These are phyloP conservation scores for Acer saccharum DNA, from an alignment of 345 rosid species.

Conservation along the genomic window DNA sequence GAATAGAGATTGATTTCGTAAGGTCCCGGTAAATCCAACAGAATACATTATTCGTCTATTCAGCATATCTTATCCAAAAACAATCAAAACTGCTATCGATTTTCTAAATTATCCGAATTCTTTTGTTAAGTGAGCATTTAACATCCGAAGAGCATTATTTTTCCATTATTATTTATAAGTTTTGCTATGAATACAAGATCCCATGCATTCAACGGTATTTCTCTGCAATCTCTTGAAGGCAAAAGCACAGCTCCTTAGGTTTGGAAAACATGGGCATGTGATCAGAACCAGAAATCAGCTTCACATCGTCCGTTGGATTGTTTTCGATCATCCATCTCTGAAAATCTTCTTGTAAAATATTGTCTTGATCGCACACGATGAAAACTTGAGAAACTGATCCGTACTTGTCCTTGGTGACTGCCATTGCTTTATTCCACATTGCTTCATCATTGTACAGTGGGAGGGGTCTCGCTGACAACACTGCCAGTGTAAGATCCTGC, in stretches of 20 bases:
- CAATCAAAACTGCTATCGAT: too few species aligned
- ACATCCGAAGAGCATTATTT: too few species aligned
- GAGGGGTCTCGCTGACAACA: slow-evolving; percentile 26
- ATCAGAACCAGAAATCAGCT: slow-evolving; percentile 39
- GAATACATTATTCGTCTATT: too few species aligned
- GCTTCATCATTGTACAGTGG: slow-evolving; percentile 6
- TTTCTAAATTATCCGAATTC: too few species aligned
- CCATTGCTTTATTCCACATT: too few species aligned
- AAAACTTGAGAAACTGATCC: slow-evolving; percentile 35
- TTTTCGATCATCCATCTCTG: slow-evolving; percentile 42
- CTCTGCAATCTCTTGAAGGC: slow-evolving; percentile 30
- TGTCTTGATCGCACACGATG: slow-evolving; percentile 36
- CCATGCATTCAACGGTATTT: slow-evolving; percentile 13
- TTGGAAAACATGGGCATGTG: slow-evolving; percentile 50
- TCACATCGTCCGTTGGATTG: slow-evolving; percentile 35
- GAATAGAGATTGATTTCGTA: too few species aligned
- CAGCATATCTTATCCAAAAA: too few species aligned
- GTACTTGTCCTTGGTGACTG: not conserved
- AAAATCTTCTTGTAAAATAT: not conserved
- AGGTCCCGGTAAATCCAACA: too few species aligned
- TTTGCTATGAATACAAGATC: too few species aligned
- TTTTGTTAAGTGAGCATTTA: too few species aligned
- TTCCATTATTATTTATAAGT: too few species aligned
- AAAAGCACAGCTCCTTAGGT: slow-evolving; percentile 31
- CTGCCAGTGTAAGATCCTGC: slow-evolving; percentile 37